phyloP scores from a whole-genome alignment of 1,139 yeast species.

The Geotrichum aggregatum region DNA sequence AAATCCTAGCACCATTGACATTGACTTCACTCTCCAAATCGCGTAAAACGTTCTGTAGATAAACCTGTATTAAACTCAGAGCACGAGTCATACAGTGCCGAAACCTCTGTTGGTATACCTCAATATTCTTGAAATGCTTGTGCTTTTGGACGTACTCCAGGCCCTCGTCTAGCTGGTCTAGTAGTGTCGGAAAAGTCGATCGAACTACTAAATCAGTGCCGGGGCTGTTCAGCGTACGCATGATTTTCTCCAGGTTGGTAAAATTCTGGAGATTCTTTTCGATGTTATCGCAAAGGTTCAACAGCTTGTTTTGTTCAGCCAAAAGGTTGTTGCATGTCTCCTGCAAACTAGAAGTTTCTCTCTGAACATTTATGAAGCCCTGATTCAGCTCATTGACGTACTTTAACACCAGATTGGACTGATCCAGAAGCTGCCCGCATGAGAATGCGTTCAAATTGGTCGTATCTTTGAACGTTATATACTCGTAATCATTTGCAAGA shows the following conservation, averaged over 20 bases:
- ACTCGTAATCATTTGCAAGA: conserved; percentile 28
- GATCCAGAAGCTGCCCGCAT: conserved; percentile 40
- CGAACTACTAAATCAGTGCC: conserved; percentile 62
- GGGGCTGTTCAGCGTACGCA: conserved; percentile 64
- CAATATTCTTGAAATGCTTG: conserved; percentile 63
- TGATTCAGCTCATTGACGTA: conserved; percentile 46
- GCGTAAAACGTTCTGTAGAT: conserved; percentile 53
- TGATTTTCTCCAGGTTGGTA: conserved; percentile 66
- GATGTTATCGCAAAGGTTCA: conserved; percentile 47
- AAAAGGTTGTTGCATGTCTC: conserved; percentile 53
- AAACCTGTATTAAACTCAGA: conserved; percentile 68
- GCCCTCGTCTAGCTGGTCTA: conserved; percentile 59
- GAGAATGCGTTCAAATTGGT: conserved; percentile 37
- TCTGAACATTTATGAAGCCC: conserved; percentile 54
- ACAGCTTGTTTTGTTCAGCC: conserved; percentile 48
- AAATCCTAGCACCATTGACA: conserved; percentile 34
- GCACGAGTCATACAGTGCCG: conserved; percentile 84
- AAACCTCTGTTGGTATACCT: conserved; percentile 65
- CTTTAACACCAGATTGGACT: conserved; percentile 44
- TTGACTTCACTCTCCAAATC: conserved; percentile 46
- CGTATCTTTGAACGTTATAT: conserved; percentile 29
- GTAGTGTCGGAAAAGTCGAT: conserved; percentile 50
- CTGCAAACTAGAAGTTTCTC: conserved; percentile 63
- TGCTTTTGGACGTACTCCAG: conserved; percentile 47
- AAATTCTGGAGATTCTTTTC: conserved; percentile 55